Percentiles rank a stretch among this genome's conserved stretches.
phyloP scores from a whole-genome alignment of 2,329 filamentous ascomycete species.

The Fusarium sp. region DNA sequence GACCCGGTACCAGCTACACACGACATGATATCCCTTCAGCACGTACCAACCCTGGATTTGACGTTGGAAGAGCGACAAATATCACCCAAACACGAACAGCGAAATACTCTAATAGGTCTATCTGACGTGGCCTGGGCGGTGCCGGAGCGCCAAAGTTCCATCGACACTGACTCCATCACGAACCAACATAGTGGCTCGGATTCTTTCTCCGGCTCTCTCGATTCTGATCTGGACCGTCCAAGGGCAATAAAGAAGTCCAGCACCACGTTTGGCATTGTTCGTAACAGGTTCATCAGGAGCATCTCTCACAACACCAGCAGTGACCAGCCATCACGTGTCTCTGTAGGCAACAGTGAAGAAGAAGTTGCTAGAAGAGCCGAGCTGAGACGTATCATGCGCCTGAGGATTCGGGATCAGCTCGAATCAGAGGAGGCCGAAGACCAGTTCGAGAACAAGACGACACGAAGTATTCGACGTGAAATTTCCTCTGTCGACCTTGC shows the following conservation, averaged over 20 bases:
- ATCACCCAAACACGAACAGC: neutral
- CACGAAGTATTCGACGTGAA: conserved; percentile 39
- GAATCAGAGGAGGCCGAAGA: conserved; percentile 58
- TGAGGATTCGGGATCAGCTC: conserved; percentile 68
- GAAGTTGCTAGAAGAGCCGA: conserved; percentile 67
- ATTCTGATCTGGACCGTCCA: conserved; percentile 51
- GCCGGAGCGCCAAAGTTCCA: conserved; percentile 4
- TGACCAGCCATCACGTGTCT: conserved; percentile 55
- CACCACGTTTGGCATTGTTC: conserved; percentile 58
- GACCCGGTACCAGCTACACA: neutral
- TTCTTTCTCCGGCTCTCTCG: conserved; percentile 51
- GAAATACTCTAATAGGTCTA: conserved; percentile 25
- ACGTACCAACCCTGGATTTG: neutral
- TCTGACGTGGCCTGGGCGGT: conserved; percentile 24
- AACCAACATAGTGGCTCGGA: conserved; percentile 43
- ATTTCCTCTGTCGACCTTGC: conserved; percentile 46
- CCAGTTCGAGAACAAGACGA: conserved; percentile 45
- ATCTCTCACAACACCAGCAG: conserved; percentile 58
- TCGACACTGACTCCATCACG: conserved; percentile 5
- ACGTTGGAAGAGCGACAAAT: neutral
- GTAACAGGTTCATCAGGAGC: conserved; percentile 57
- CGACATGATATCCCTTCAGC: conserved; percentile 7
- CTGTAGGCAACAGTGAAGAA: conserved; percentile 61
- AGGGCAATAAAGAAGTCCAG: conserved; percentile 48
- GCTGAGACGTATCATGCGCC: conserved; percentile 64